Evolutionary conservation across 176 grass and related monocot genomes (phyloP), one percentile per base, ranked within the genome.

Genomic region (Phoenix roebelenii): DNA sequence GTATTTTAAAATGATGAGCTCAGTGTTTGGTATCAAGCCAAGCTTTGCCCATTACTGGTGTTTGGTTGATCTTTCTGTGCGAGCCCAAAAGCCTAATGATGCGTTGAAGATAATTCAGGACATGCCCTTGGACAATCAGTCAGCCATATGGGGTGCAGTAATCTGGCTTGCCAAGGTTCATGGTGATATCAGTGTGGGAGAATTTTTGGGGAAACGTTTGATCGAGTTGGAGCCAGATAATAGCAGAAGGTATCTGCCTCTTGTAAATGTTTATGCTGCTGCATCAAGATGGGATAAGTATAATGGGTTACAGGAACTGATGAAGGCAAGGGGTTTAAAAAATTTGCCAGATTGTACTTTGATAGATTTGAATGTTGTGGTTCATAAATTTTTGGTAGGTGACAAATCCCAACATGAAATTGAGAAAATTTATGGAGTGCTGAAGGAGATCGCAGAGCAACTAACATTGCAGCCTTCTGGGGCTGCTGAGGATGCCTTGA

Each of bases 11-110:
- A 76, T 76, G 66, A 82, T 82, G 79, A 76, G 20, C 15, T 76
- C 66, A 25, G 25, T 58, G 25, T 76, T 66, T 49, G 49, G 53
- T 51, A 76, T 82, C 2, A 55, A 76, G 52, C 79, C 79, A 15
- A 82, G 48, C 44, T 82, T 82, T 70, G 66, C 66, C 15, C 79
- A 82, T 69, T 50, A 66, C 54, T 82, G 79, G 79, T 76, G 79
- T 66, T 62, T 82, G 65, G 72, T 82, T 5, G 55, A 82, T 72
- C 54, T 82, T 16, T 76, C 70, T 58, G 66, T 76, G 25, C 79
- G 66, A 30, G 18, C 25, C 16, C 52, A 55, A 20, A 24, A 7
- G 7, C 57, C 72, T 54, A 29, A 61, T 15, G 66, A 76, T 24
- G 66, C 72, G 76, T 57, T 76, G 51, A 82, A 76, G 16, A 53